Conservation (phyloP, 2,329 filamentous ascomycete species). For the Ceratocystis variospora region DNA sequence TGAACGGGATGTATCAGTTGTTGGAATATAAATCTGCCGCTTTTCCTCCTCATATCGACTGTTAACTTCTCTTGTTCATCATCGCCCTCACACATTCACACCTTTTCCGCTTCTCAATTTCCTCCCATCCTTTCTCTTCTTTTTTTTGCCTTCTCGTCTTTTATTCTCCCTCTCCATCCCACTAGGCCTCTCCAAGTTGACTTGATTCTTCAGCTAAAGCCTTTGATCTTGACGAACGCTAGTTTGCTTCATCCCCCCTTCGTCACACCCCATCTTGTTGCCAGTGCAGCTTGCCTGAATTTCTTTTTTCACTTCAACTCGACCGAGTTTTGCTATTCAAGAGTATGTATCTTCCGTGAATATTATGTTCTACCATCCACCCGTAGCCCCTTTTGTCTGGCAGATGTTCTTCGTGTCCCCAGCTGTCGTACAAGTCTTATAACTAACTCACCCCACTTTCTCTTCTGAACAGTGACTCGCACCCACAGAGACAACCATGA, state of each 20-base stretch:
- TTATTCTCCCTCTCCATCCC: neutral
- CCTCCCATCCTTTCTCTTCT: neutral
- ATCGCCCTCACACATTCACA: neutral
- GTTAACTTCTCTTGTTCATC: neutral
- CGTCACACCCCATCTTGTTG: neutral
- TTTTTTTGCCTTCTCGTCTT: neutral
- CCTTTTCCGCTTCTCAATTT: neutral
- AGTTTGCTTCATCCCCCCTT: neutral
- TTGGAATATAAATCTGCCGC: conserved; percentile 8
- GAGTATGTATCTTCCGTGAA: neutral
- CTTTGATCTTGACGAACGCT: neutral
- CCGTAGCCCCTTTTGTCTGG: no score
- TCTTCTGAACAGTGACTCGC: conserved; percentile 63
- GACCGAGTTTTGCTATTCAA: neutral
- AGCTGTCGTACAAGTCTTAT: conserved; percentile 21
- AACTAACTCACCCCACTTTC: conserved; percentile 19
- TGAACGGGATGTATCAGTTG: neutral
- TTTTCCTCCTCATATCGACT: neutral
- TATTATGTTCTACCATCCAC: neutral
- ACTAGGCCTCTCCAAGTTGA: neutral
- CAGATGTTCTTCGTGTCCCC: no score
- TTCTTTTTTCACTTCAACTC: neutral
- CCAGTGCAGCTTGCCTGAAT: neutral
- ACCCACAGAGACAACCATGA: conserved; percentile 55
- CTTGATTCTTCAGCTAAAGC: neutral